These are phyloP conservation scores for Bipolaris victoriae DNA, from an alignment of 2,329 filamentous ascomycete species.

Conservation along the genomic window DNA sequence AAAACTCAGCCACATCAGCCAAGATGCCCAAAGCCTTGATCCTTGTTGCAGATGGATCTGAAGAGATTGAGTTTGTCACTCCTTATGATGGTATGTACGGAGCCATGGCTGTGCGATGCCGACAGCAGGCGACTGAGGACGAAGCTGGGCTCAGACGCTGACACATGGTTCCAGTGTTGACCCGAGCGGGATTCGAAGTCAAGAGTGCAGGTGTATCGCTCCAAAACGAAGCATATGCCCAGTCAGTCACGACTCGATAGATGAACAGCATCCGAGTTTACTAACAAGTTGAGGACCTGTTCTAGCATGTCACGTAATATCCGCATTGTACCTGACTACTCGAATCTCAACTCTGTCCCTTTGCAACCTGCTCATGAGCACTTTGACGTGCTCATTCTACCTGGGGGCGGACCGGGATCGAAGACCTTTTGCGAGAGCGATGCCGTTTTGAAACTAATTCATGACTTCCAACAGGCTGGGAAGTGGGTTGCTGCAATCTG, in stretches of 20 bases:
- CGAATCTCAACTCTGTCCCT: constrained; percentile 27
- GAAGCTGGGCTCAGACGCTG: neutral
- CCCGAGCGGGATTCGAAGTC: constrained; percentile 48
- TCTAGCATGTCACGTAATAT: constrained; percentile 47
- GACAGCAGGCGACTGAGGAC: neutral
- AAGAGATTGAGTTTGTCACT: constrained; percentile 52
- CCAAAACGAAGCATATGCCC: constrained; percentile 37
- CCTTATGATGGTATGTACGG: constrained; percentile 46
- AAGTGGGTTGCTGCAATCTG: constrained; percentile 49
- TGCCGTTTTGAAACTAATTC: constrained; percentile 39
- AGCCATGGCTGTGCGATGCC: neutral
- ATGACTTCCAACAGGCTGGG: constrained; percentile 34
- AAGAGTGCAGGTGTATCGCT: constrained; percentile 45
- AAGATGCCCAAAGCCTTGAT: constrained; percentile 47
- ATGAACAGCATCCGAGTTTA: neutral
- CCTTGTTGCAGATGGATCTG: constrained; percentile 48
- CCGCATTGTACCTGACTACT: constrained; percentile 45
- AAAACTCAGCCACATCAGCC: neutral
- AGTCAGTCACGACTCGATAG: constrained; percentile 27
- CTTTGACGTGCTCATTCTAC: constrained; percentile 47
- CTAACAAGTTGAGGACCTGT: neutral
- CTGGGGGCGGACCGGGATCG: constrained; percentile 48
- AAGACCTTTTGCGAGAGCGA: constrained; percentile 40
- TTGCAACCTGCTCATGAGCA: constrained; percentile 19
- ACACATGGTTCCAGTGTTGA: constrained; percentile 37